phyloP scores from a whole-genome alignment of 169 alveolate genomes.

The Babesia bigemina region DNA sequence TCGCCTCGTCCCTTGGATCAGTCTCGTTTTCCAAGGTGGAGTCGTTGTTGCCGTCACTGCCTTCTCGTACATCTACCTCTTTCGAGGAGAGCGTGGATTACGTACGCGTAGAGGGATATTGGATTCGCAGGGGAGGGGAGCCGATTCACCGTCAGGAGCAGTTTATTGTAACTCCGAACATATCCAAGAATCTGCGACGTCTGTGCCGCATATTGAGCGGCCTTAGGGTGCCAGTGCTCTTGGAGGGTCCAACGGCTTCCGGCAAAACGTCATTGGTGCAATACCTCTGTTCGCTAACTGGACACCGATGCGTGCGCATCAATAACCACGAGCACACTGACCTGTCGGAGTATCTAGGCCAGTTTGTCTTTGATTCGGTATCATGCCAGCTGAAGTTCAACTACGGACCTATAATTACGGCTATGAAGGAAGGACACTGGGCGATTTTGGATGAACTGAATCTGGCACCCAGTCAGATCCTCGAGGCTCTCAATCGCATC shows the following conservation, averaged over 20 bases:
- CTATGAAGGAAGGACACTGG: slow-evolving; percentile 98
- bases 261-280: slow-evolving; percentile 98
- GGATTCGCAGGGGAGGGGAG: slow-evolving; percentile 57
- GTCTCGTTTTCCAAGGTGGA: slow-evolving; percentile 37
- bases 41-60: slow-evolving; percentile 25
- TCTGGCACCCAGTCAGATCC: slow-evolving; percentile 97
- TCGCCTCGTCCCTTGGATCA: slow-evolving; percentile 58
- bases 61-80: background rate
- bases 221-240: slow-evolving; percentile 93
- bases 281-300: slow-evolving; percentile 92
- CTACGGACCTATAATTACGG: slow-evolving; percentile 97
- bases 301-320: slow-evolving; percentile 94
- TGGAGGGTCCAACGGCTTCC: slow-evolving; percentile 99
- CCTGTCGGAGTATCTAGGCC: slow-evolving; percentile 97
- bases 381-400: slow-evolving; percentile 90
- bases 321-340: slow-evolving; percentile 99
- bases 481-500: slow-evolving; percentile 97
- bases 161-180: slow-evolving; percentile 89
- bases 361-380: slow-evolving; percentile 89
- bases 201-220: slow-evolving; percentile 92
- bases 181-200: slow-evolving; percentile 84
- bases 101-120: slow-evolving; percentile 53
- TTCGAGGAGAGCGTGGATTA: slow-evolving; percentile 34
- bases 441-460: slow-evolving; percentile 98
- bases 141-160: slow-evolving; percentile 46